phyloP scores from a whole-genome alignment of 2,329 filamentous ascomycete species.

The Diaporthe ilicicola region DNA sequence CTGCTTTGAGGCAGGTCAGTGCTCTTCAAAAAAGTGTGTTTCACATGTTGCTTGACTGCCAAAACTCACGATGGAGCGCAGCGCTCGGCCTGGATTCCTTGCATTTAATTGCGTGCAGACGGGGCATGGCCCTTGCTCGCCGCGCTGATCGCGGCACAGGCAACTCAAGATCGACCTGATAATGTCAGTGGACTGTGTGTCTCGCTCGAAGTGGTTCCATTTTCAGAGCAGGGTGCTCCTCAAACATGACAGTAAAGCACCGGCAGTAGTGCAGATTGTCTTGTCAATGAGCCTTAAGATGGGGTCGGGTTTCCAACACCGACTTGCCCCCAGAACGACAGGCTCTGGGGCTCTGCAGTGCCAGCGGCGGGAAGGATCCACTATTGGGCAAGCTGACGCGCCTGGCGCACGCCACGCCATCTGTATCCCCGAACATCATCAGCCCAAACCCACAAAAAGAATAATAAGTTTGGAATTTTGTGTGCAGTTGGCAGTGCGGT shows the following conservation, averaged over 20 bases:
- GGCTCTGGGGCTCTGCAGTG: neutral
- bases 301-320: neutral
- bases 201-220: neutral
- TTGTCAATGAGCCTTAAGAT: neutral
- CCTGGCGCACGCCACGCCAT: conserved; percentile 4
- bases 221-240: neutral
- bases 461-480: neutral
- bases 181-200: neutral
- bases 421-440: neutral
- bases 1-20: neutral
- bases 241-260: neutral
- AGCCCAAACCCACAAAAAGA: neutral
- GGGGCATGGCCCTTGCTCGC: neutral
- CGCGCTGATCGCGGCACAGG: conserved; percentile 14
- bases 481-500: too few relatives aligned
- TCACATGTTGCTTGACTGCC: neutral
- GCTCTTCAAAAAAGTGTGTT: neutral
- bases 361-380: neutral
- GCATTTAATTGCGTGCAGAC: neutral
- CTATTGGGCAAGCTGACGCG: conserved; percentile 2
- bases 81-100: conserved; percentile 10
- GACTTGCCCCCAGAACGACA: neutral
- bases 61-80: neutral
- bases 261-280: neutral
- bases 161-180: neutral